These are phyloP conservation scores for Luffa aegyptiaca DNA, from an alignment of 306 rosid genomes.

Conservation along the genomic window DNA sequence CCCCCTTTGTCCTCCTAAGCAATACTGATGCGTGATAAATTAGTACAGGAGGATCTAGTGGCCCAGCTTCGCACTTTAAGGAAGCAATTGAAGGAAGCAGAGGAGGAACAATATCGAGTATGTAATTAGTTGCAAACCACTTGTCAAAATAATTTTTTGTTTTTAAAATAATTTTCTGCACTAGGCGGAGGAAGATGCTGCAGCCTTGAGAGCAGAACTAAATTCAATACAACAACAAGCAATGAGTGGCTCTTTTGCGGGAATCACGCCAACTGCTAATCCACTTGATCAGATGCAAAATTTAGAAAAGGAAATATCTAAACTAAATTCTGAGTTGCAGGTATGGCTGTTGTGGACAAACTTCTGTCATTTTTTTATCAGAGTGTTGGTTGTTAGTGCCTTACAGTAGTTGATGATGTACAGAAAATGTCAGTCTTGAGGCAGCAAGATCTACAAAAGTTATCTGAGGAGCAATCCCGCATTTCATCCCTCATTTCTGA, in stretches of 20 bases:
- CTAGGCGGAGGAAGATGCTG: conserved; percentile 98
- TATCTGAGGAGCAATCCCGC: conserved; percentile 51
- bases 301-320: conserved; percentile 67
- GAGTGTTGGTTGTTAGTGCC: conserved; percentile 15
- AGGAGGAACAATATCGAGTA: conserved; percentile 94
- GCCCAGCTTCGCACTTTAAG: conserved; percentile 77
- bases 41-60: conserved; percentile 78
- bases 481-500: conserved; percentile 48
- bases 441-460: conserved; percentile 66
- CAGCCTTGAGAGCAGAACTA: conserved; percentile 80
- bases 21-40: neutral
- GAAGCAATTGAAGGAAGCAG: conserved; percentile 84
- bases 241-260: conserved; percentile 41
- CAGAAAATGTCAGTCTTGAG: conserved; percentile 65
- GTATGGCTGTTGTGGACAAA: conserved; percentile 19
- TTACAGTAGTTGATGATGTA: conserved; percentile 18
- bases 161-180: conserved; percentile 26
- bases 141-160: neutral
- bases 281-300: conserved; percentile 53
- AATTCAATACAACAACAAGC: conserved; percentile 80
- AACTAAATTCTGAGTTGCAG: conserved; percentile 56
- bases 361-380: conserved; percentile 10
- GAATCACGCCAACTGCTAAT: conserved; percentile 33
- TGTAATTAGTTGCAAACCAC: conserved; percentile 18
- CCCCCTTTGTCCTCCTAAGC: neutral